Percentiles rank a stretch among this genome's conserved stretches.
Conservation (phyloP, 768 basidiomycete genomes). For the Kwoniella mangroviensis region DNA sequence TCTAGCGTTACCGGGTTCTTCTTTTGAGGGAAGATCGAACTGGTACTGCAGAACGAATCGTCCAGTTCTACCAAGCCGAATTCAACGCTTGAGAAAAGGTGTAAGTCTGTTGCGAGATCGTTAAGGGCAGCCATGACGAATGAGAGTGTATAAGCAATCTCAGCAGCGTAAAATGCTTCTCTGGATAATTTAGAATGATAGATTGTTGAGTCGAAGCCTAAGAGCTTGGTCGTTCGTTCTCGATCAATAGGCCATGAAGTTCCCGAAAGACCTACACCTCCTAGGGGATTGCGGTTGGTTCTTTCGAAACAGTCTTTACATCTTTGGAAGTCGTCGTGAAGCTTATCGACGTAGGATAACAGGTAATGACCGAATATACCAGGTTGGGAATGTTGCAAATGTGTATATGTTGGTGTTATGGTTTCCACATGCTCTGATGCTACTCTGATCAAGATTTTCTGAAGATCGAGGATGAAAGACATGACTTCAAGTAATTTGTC, state of each 20-base stretch:
- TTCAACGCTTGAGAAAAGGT: constrained; percentile 11
- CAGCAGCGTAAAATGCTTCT: constrained; percentile 26
- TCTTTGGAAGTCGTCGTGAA: constrained; percentile 23
- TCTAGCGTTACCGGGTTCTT: constrained; percentile 19
- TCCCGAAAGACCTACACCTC: constrained; percentile 16
- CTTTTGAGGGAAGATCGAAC: constrained; percentile 23
- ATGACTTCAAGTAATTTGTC: constrained; percentile 14
- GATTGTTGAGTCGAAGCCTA: constrained; percentile 17
- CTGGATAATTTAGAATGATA: constrained; percentile 14
- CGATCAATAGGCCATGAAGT: constrained; percentile 25
- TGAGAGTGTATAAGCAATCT: constrained; percentile 14
- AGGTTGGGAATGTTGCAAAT: constrained; percentile 21
- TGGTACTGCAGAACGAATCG: constrained; percentile 18
- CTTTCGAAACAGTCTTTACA: constrained; percentile 1
- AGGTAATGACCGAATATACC: constrained; percentile 25
- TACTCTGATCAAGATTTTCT: constrained; percentile 1
- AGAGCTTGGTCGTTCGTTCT: constrained; percentile 10
- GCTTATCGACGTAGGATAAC: not conserved
- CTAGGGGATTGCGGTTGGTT: constrained; percentile 18
- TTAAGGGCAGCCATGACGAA: constrained; percentile 22
- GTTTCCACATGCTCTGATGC: constrained; percentile 1
- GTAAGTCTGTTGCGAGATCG: constrained; percentile 21
- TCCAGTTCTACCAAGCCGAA: constrained; percentile 17
- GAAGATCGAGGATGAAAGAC: not conserved
- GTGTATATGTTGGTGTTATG: constrained; percentile 14